These are phyloP conservation scores for Pyrus hybrid DNA, from an alignment of 331 rosid species.

Conservation along the genomic window DNA sequence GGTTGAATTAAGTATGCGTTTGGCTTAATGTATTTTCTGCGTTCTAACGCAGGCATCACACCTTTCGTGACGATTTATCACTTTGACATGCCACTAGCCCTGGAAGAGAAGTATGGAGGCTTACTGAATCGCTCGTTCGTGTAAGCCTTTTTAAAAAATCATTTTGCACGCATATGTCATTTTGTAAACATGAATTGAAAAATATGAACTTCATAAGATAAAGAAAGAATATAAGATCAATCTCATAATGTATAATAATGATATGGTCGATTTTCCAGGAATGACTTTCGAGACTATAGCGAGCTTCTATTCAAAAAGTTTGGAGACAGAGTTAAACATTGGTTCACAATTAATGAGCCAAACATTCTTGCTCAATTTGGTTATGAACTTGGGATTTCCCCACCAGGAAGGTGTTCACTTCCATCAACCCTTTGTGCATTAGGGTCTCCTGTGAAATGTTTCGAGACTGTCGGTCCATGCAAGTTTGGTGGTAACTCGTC, in stretches of 20 bases:
- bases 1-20: background rate
- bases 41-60: background rate
- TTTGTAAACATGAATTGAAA: no score
- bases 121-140: background rate
- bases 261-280: background rate
- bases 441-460: background rate
- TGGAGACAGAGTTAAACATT: conserved; percentile 27
- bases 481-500: conserved; percentile 8
- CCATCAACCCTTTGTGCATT: background rate
- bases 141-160: background rate
- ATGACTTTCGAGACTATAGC: background rate
- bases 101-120: background rate
- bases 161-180: no score
- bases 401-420: conserved; percentile 5
- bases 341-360: conserved; percentile 33
- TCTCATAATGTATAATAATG: no score
- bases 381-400: conserved; percentile 8
- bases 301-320: conserved; percentile 19
- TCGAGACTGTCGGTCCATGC: background rate
- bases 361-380: background rate
- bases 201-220: no score
- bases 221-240: no score
- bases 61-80: background rate
- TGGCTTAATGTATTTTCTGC: background rate
- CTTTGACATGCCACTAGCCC: background rate